Conservation (phyloP, 176 grass and related monocot genomes). For the Guadua angustifolia region DNA sequence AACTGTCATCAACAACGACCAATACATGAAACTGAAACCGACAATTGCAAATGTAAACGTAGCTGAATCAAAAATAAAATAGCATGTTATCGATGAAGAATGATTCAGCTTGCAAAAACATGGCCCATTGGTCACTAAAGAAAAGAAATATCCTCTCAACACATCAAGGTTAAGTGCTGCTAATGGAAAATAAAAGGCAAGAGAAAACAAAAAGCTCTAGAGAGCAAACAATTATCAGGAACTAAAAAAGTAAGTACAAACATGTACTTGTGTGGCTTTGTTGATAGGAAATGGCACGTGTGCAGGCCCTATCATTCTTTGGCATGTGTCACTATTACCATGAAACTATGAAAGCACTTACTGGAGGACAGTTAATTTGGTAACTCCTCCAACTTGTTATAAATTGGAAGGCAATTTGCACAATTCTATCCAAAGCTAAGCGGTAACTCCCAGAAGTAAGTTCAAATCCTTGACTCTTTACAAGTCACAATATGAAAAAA, state of each 20-base stretch:
- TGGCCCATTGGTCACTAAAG: background rate
- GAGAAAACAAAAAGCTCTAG: background rate
- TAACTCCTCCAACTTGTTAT: conserved; percentile 8
- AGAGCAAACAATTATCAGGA: background rate
- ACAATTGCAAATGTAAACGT: background rate
- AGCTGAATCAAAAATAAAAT: background rate
- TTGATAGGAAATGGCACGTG: background rate
- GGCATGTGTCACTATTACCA: background rate
- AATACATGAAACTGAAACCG: conserved; percentile 3
- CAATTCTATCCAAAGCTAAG: background rate
- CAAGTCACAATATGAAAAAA: background rate
- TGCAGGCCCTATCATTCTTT: background rate
- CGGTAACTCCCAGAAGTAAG: background rate
- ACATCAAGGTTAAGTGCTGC: background rate
- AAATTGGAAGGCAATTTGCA: background rate
- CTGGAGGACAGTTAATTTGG: background rate
- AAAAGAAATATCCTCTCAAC: conserved; percentile 15
- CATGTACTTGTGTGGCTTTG: background rate
- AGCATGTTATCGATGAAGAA: background rate
- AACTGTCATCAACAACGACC: background rate
- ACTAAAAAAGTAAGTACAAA: background rate
- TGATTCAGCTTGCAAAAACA: conserved; percentile 1
- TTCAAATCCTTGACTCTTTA: conserved; percentile 5
- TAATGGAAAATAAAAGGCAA: background rate
- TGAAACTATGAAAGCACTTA: background rate